A percentile compares a stretch with the other conserved stretches of the same genome.
phyloP scores from a whole-genome alignment of 2,329 filamentous ascomycete species.

The Microsporum canis region DNA sequence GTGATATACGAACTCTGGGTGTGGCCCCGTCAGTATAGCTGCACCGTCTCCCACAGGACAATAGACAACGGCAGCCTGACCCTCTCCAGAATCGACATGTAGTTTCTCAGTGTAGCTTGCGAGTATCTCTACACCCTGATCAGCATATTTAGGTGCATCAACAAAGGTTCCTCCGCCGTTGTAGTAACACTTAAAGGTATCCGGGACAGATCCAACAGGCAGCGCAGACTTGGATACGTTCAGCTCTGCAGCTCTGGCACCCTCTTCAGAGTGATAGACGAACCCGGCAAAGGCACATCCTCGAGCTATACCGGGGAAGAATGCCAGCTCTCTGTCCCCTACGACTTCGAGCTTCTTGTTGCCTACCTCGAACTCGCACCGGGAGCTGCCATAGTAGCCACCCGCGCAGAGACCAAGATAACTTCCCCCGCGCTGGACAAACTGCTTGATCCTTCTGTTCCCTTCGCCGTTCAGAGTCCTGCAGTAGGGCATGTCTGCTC shows the following conservation, averaged over 20 bases:
- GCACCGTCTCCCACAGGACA: constrained; percentile 71
- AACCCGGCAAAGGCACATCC: constrained; percentile 85
- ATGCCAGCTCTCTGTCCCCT: constrained; percentile 70
- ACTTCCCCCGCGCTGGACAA: constrained; percentile 69
- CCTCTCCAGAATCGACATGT: constrained; percentile 62
- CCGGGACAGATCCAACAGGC: constrained; percentile 42
- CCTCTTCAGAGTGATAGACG: constrained; percentile 75
- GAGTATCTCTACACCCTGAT: constrained; percentile 63
- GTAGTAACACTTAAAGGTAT: constrained; percentile 66
- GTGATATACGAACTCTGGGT: constrained; percentile 63
- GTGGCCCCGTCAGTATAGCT: constrained; percentile 71
- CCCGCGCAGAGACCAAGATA: constrained; percentile 92
- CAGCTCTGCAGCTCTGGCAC: constrained; percentile 61
- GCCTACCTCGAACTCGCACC: constrained; percentile 87
- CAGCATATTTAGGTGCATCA: constrained; percentile 52
- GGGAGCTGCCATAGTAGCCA: constrained; percentile 72
- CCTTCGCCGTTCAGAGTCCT: constrained; percentile 75
- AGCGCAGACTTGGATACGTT: constrained; percentile 53
- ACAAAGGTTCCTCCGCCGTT: constrained; percentile 94
- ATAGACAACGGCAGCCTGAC: constrained; percentile 68
- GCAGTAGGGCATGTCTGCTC: constrained; percentile 88
- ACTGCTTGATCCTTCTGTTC: constrained; percentile 73
- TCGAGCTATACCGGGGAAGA: constrained; percentile 77
- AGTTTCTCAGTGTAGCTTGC: constrained; percentile 67
- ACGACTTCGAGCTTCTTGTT: constrained; percentile 71